Conservation (phyloP, 139 green algal species). For the Ulvella scutata region DNA sequence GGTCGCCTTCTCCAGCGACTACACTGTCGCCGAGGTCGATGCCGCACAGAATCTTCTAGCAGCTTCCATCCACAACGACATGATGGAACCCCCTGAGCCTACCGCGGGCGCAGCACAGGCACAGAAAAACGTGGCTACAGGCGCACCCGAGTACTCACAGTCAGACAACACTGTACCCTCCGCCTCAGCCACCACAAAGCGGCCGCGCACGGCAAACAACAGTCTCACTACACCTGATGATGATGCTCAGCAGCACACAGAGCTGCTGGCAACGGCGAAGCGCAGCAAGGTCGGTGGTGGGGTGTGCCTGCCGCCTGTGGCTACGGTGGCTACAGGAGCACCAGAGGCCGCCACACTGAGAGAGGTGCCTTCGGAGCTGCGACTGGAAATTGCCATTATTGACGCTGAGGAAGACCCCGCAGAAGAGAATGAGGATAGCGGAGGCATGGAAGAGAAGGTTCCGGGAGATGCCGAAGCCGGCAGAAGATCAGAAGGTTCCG, state of each 20-base stretch:
- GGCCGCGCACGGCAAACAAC: no score
- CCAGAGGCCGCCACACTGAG: no score
- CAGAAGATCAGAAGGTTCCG: background rate
- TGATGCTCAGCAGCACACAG: no score
- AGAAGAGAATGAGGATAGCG: background rate
- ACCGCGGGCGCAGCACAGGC: no score
- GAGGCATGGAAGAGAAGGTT: background rate
- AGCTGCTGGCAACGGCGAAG: no score
- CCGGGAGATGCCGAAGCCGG: background rate
- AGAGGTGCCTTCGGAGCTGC: constrained; percentile 29
- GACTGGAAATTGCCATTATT: constrained; percentile 57
- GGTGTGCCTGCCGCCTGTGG: background rate
- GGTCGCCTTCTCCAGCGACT: constrained; percentile 18
- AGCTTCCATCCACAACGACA: no score
- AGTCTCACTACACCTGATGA: no score
- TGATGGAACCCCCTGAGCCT: no score
- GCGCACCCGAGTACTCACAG: no score
- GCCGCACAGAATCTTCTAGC: background rate
- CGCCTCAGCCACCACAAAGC: no score
- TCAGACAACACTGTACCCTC: no score
- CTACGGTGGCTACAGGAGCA: background rate
- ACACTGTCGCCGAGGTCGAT: background rate
- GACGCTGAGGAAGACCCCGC: constrained; percentile 6
- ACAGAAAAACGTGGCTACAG: no score
- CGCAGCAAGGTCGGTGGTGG: background rate